phyloP scores from a whole-genome alignment of 140 eudicot species.

The Oenanthe javanica region DNA sequence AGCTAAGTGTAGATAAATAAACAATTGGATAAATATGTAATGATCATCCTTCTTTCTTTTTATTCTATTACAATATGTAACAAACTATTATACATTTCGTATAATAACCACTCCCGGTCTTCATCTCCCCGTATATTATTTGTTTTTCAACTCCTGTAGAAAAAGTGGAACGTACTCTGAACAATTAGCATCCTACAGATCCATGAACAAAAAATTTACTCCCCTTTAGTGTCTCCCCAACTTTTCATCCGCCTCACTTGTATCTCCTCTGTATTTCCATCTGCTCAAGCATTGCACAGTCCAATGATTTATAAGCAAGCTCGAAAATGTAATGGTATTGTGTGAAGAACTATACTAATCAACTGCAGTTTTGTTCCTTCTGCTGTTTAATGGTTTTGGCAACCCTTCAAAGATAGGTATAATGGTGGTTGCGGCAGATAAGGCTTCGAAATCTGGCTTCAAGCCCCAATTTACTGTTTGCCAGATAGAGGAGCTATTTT shows the following conservation, averaged over 20 bases:
- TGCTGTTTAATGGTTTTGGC: constrained; percentile 53
- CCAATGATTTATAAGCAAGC: constrained; percentile 1
- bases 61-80: not conserved
- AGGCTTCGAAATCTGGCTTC: constrained; percentile 72
- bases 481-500: constrained; percentile 51
- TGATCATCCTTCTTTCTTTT: not conserved
- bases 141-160: not conserved
- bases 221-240: not conserved
- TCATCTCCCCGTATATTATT: not conserved
- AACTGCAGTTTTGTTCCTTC: constrained; percentile 72
- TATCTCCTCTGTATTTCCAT: not conserved
- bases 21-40: not conserved
- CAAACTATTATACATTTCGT: not conserved
- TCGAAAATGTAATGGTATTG: not conserved
- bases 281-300: constrained; percentile 11
- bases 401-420: constrained; percentile 81
- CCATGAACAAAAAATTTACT: not conserved
- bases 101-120: not conserved
- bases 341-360: constrained; percentile 39
- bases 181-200: not conserved
- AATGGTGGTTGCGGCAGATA: constrained; percentile 60
- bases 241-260: not conserved
- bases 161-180: not conserved
- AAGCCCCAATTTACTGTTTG: constrained; percentile 53
- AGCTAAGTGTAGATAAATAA: too few relatives aligned